Base-by-base conservation (phyloP, 2,329 filamentous ascomycete genomes). In the Neocatenulostroma microsporum region DNA sequence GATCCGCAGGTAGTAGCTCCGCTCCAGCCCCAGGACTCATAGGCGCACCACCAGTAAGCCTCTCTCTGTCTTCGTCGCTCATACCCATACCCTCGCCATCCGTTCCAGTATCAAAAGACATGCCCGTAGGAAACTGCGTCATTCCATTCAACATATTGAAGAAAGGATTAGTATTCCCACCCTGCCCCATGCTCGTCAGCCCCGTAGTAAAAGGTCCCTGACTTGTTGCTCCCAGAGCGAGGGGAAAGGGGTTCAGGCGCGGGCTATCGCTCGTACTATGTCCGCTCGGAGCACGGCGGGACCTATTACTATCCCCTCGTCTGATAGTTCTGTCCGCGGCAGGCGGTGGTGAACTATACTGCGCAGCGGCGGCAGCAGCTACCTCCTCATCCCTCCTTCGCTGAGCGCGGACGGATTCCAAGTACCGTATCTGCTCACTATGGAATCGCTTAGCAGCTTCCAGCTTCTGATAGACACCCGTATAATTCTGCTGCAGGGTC, bases 11-110 rank as follows among this genome's bases (percentile, higher is more conserved):
- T 12, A 93, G 63, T 3, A 89, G 67, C 12, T 57, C 54, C 14
- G 80, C 73, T 19, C 82, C 78, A 2, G 84, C 84, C 3, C 82
- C 82, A 2, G 84, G 84, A 50, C 82, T 88, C 56, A 89, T 74
- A 1, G 82, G 82, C 2, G 81, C 83, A 19, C 75, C 78, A 13
- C 70, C 73, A 3, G 72, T 77, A 23, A 82, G 57, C 13, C 69
- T 69, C 40, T 75, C 74, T 4, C 80, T 62, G 13, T 82, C 78
- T 2, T 76, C 72, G 21, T 83, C 80, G 5, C 74, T 76, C 37
- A 78, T 67, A 8, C 57, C 50, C 44, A 68, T 49, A 43, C 64
- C 60, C 28, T 66, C 62, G n/a, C n/a, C n/a, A 21, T 19, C 12
- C 14, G n/a, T 9, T n/a, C 24, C 18, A 6, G 13, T n/a, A 14